Percentiles rank a stretch among this genome's conserved stretches.
Evolutionary conservation across 805 yeast genomes (phyloP).

Genomic region (Cyberlindnera amylophila): DNA sequence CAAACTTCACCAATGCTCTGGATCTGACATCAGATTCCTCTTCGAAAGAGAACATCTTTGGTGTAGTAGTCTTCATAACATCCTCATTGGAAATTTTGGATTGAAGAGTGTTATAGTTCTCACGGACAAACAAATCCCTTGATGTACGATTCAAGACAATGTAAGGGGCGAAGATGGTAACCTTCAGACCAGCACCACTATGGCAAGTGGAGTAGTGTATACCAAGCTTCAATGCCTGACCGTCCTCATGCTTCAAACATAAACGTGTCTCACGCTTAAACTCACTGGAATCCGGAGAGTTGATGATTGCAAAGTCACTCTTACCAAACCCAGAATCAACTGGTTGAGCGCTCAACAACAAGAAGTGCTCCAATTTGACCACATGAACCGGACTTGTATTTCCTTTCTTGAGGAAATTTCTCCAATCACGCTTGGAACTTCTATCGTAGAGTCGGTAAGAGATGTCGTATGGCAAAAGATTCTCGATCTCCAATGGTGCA

Average conservation of each 20-base stretch:
- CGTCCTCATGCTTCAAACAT: slow-evolving; percentile 53
- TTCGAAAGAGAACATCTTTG: slow-evolving; percentile 84
- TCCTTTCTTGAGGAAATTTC: slow-evolving; percentile 58
- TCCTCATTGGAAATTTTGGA: slow-evolving; percentile 37
- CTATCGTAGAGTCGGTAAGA: slow-evolving; percentile 75
- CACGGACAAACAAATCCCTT: slow-evolving; percentile 52
- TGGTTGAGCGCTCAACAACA: slow-evolving; percentile 69
- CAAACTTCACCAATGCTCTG: slow-evolving; percentile 62
- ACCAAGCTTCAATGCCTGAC: slow-evolving; percentile 60
- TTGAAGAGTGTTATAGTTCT: slow-evolving; percentile 47
- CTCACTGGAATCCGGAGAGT: slow-evolving; percentile 49
- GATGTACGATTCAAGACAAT: slow-evolving; percentile 79
- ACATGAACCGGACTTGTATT: slow-evolving; percentile 72
- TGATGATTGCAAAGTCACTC: slow-evolving; percentile 71
- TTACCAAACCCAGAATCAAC: slow-evolving; percentile 55
- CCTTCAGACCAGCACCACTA: slow-evolving; percentile 54
- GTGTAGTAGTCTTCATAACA: slow-evolving; percentile 38
- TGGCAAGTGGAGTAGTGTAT: slow-evolving; percentile 57
- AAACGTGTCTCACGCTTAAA: slow-evolving; percentile 54
- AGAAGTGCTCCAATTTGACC: slow-evolving; percentile 65
- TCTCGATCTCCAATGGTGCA: slow-evolving; percentile 84
- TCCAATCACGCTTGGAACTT: slow-evolving; percentile 63
- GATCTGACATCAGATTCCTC: slow-evolving; percentile 52
- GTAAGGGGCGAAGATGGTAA: slow-evolving; percentile 81
- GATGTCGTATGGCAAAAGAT: slow-evolving; percentile 79